These are phyloP conservation scores for Colletotrichum sp. DNA, from an alignment of 2,329 filamentous ascomycete genomes.

Conservation along the genomic window DNA sequence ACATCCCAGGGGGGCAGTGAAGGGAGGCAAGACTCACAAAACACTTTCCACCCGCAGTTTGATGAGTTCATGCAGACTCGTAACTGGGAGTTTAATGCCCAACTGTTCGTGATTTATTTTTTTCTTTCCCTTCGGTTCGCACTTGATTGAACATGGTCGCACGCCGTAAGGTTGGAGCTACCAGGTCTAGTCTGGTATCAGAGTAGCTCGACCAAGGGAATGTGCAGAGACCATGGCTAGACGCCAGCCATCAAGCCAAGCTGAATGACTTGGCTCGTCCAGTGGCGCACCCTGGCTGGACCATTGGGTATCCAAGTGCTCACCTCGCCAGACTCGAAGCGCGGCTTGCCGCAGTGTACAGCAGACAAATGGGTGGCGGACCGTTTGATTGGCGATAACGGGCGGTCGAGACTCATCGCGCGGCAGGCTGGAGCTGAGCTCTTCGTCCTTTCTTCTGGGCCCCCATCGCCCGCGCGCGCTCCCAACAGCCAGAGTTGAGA, in stretches of 20 bases:
- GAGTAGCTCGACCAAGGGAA: background rate
- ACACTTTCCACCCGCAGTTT: background rate
- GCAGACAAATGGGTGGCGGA: background rate
- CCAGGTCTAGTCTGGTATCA: background rate
- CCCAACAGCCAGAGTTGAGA: background rate
- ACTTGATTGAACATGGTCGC: background rate
- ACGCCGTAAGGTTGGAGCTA: background rate
- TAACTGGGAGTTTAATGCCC: too few species aligned
- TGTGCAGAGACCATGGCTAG: background rate
- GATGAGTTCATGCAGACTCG: background rate
- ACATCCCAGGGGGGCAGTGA: background rate
- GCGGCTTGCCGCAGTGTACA: background rate
- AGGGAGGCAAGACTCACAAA: background rate
- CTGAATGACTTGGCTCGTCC: background rate
- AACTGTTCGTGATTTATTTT: background rate
- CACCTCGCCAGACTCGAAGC: background rate
- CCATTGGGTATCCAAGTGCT: background rate
- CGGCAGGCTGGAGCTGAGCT: background rate
- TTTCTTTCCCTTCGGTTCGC: background rate
- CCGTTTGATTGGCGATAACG: background rate
- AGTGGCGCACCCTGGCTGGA: background rate
- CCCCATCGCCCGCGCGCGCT: background rate
- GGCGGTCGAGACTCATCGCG: background rate
- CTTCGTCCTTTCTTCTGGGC: background rate
- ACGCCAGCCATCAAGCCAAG: slow-evolving; percentile 16